A percentile compares a stretch with the other conserved stretches of the same genome.
These are phyloP conservation scores for Bryum argenteum DNA, from an alignment of 225 moss, liverwort and hornwort species.

Conservation along the genomic window DNA sequence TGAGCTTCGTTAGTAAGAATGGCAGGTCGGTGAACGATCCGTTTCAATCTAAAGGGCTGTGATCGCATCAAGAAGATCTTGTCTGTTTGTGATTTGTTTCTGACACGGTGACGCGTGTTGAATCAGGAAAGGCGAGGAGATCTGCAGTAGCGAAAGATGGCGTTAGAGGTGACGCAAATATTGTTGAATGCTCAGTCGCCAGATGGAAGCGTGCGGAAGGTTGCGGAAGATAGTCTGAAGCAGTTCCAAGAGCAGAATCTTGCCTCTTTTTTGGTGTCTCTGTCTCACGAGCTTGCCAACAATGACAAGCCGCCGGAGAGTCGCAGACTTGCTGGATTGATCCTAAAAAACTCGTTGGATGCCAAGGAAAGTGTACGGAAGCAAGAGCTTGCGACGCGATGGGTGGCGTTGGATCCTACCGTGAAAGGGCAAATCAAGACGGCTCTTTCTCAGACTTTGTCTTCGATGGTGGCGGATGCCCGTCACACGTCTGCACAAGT, in stretches of 20 bases:
- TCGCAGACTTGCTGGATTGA: constrained; percentile 57
- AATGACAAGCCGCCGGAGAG: constrained; percentile 64
- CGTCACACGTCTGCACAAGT: constrained; percentile 61
- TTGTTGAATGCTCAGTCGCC: constrained; percentile 61
- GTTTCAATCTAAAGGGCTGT: too few species aligned
- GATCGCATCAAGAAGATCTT: constrained; percentile 17
- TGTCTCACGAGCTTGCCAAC: constrained; percentile 59
- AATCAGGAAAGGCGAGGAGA: constrained; percentile 32
- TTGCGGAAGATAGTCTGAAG: constrained; percentile 53
- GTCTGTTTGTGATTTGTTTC: background rate
- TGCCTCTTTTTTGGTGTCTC: constrained; percentile 52
- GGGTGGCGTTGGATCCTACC: constrained; percentile 57
- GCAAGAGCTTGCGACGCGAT: constrained; percentile 56
- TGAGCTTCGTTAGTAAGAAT: background rate
- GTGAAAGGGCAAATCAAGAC: constrained; percentile 60
- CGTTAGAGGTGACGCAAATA: constrained; percentile 61
- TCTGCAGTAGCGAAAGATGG: constrained; percentile 32
- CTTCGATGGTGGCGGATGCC: constrained; percentile 55
- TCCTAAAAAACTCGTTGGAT: constrained; percentile 60
- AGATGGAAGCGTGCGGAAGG: constrained; percentile 56
- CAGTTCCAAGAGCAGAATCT: constrained; percentile 68
- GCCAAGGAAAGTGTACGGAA: constrained; percentile 53
- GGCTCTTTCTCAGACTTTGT: constrained; percentile 56
- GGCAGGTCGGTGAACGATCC: too few species aligned
- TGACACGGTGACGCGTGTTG: background rate